These are phyloP conservation scores for Aeminium ludgeri DNA, from an alignment of 495 filamentous ascomycete species.

Conservation along the genomic window DNA sequence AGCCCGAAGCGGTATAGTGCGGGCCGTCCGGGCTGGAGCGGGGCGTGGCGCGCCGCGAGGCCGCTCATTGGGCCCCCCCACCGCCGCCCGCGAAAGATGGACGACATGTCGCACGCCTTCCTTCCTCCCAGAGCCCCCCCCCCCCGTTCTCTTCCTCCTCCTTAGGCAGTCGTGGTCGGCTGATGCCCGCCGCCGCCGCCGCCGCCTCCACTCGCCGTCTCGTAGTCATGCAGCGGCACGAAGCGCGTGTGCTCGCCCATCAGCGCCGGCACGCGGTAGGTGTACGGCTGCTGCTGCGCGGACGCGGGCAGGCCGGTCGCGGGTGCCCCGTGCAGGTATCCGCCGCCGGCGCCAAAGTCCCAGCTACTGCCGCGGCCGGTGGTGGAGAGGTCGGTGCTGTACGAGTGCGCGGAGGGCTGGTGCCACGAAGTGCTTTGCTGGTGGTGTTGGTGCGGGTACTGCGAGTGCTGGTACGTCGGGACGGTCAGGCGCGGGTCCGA, in stretches of 20 bases:
- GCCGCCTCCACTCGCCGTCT: no score
- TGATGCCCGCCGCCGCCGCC: slow-evolving; percentile 10
- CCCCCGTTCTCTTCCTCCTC: not conserved
- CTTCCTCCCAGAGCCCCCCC: not conserved
- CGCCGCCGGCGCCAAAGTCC: not conserved
- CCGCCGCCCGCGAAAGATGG: not conserved
- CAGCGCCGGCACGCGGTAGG: slow-evolving; percentile 5
- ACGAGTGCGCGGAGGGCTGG: slow-evolving; percentile 6
- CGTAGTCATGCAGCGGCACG: slow-evolving; percentile 15
- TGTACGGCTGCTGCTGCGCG: slow-evolving; percentile 2
- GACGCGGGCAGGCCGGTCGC: slow-evolving; percentile 10
- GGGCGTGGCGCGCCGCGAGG: not conserved
- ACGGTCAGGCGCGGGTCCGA: slow-evolving; percentile 13
- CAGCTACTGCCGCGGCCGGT: not conserved
- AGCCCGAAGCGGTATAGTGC: not conserved
- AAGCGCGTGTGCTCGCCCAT: slow-evolving; percentile 5
- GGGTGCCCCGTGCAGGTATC: slow-evolving; percentile 3
- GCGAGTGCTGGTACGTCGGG: no score
- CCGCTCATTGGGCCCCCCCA: not conserved
- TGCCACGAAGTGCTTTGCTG: slow-evolving; percentile 14
- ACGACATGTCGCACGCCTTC: not conserved
- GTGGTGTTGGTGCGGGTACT: no score
- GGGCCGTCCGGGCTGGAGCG: not conserved
- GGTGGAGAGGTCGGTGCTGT: slow-evolving; percentile 4
- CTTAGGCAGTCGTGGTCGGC: slow-evolving; percentile 9